These are phyloP conservation scores for Phytophthora crassamura DNA, from an alignment of 352 stramenopile species.

Conservation along the genomic window DNA sequence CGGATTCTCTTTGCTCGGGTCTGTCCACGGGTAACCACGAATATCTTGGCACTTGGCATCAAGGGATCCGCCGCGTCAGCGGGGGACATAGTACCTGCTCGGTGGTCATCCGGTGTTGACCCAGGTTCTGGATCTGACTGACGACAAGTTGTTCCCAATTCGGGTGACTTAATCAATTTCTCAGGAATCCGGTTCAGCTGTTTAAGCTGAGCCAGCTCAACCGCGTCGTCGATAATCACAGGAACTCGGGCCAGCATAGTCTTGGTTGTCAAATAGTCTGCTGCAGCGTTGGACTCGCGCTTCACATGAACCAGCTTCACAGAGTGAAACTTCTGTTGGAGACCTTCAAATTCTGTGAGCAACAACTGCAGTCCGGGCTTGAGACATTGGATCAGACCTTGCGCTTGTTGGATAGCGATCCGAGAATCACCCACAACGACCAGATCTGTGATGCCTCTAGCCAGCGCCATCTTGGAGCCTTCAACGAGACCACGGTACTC, in stretches of 20 bases:
- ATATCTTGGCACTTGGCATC: too few relatives aligned
- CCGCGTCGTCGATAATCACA: background rate
- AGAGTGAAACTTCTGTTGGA: background rate
- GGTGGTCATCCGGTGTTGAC: too few relatives aligned
- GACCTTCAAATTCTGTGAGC: background rate
- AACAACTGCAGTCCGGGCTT: background rate
- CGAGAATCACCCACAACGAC: constrained; percentile 1
- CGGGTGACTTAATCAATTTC: background rate
- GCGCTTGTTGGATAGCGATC: constrained; percentile 10
- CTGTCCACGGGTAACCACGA: too few relatives aligned
- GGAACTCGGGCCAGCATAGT: background rate
- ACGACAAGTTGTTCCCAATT: background rate
- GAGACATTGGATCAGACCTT: constrained; percentile 12
- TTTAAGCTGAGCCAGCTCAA: background rate
- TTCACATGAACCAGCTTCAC: constrained; percentile 7
- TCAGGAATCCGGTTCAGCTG: background rate
- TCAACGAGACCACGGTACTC: constrained; percentile 6
- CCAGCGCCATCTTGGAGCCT: background rate
- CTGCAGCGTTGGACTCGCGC: background rate
- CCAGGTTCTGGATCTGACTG: too few relatives aligned
- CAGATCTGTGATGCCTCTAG: background rate
- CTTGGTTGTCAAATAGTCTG: background rate
- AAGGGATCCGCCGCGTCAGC: background rate
- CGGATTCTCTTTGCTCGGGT: too few relatives aligned
- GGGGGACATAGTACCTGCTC: background rate